These are phyloP conservation scores for Amanita molliuscula DNA, from an alignment of 768 basidiomycete species.

Conservation along the genomic window DNA sequence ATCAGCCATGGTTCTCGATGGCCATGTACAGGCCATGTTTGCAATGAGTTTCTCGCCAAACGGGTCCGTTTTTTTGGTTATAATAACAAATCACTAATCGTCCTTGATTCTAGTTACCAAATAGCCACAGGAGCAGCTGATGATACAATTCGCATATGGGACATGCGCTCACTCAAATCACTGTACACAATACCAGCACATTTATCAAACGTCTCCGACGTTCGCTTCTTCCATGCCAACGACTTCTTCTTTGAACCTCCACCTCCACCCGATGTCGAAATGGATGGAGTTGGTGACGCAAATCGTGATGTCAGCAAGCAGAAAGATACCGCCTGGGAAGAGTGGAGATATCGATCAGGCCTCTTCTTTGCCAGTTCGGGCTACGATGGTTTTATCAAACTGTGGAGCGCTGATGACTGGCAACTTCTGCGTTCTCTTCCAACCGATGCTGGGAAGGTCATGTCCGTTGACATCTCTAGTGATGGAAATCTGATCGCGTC, in stretches of 20 bases:
- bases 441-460: constrained; percentile 96
- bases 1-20: constrained; percentile 97
- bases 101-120: constrained; percentile 60
- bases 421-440: constrained; percentile 79
- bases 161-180: constrained; percentile 88
- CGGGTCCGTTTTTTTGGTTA: constrained; percentile 49
- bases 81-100: constrained; percentile 7
- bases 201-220: constrained; percentile 87
- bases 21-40: constrained; percentile 89
- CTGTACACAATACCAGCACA: constrained; percentile 96
- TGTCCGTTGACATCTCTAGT: constrained; percentile 87
- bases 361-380: constrained; percentile 90
- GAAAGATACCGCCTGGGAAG: constrained; percentile 36
- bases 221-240: constrained; percentile 83
- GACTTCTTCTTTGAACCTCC: constrained; percentile 35
- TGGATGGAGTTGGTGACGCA: constrained; percentile 37
- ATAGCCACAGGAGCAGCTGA: constrained; percentile 95
- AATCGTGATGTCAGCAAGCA: constrained; percentile 29
- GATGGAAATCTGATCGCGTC: constrained; percentile 81
- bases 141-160: constrained; percentile 98
- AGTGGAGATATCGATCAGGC: constrained; percentile 78
- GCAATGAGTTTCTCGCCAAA: constrained; percentile 91
- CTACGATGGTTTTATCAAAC: constrained; percentile 89
- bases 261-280: constrained; percentile 34
- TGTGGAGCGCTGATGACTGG: constrained; percentile 99